Percentiles rank a stretch among this genome's conserved stretches.
Evolutionary conservation across 2,329 filamentous ascomycete genomes (phyloP).

Genomic region (Xenoacremonium recifei): DNA sequence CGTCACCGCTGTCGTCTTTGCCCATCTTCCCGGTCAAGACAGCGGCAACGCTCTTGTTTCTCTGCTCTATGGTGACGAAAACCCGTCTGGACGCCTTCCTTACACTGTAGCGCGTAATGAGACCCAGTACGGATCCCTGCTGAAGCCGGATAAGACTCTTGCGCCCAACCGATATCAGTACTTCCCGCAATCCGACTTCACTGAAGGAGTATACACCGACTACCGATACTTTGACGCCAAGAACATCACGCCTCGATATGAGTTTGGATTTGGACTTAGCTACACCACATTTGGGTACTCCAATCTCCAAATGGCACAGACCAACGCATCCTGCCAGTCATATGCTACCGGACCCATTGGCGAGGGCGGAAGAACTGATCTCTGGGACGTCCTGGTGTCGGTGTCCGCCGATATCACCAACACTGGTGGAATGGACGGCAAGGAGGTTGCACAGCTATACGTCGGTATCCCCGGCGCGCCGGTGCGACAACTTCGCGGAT

Average conservation of each 20-base stretch:
- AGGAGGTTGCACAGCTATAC: slow-evolving; percentile 56
- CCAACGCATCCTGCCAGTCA: slow-evolving; percentile 24
- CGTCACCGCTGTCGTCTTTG: slow-evolving; percentile 66
- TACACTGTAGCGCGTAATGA: slow-evolving; percentile 67
- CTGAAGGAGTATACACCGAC: slow-evolving; percentile 65
- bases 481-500: slow-evolving; percentile 12
- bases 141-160: slow-evolving; percentile 30
- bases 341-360: slow-evolving; percentile 28
- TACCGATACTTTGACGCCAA: slow-evolving; percentile 64
- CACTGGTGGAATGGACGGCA: slow-evolving; percentile 47
- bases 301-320: slow-evolving; percentile 21
- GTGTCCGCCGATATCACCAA: slow-evolving; percentile 49
- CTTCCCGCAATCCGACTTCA: slow-evolving; percentile 50
- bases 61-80: slow-evolving; percentile 65
- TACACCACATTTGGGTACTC: slow-evolving; percentile 63
- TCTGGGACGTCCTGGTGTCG: slow-evolving; percentile 51
- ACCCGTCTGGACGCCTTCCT: slow-evolving; percentile 67
- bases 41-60: slow-evolving; percentile 66
- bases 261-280: slow-evolving; percentile 67
- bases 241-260: slow-evolving; percentile 59
- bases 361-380: slow-evolving; percentile 55
- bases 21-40: slow-evolving; percentile 71
- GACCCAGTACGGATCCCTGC: slow-evolving; percentile 41
- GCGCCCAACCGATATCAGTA: slow-evolving; percentile 34
- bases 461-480: slow-evolving; percentile 40